These are phyloP conservation scores for Cephalotrichum gorgonifer DNA, from an alignment of 2,329 filamentous ascomycete species.

Conservation along the genomic window DNA sequence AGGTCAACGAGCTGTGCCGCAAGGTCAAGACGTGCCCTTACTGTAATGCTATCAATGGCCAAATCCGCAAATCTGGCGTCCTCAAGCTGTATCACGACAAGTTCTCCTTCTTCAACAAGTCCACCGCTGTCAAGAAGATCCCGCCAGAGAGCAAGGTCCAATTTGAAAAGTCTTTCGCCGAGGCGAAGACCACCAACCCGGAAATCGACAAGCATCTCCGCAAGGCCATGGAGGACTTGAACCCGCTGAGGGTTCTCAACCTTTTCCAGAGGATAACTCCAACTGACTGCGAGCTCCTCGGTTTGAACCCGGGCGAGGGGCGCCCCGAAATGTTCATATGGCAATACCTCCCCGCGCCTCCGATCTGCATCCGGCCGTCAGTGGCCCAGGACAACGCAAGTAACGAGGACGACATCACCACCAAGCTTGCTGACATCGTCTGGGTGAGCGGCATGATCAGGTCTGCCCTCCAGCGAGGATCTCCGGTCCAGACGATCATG, in stretches of 20 bases:
- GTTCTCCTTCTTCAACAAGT: conserved; percentile 79
- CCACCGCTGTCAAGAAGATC: conserved; percentile 75
- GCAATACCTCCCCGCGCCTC: conserved; percentile 90
- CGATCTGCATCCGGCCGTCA: conserved; percentile 86
- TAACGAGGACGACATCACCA: conserved; percentile 93
- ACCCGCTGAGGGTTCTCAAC: conserved; percentile 78
- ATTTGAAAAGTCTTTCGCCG: conserved; percentile 77
- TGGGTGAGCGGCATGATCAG: conserved; percentile 83
- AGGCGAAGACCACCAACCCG: conserved; percentile 64
- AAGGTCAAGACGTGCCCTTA: conserved; percentile 76
- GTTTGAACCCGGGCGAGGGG: conserved; percentile 76
- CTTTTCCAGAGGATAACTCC: conserved; percentile 82
- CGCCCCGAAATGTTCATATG: conserved; percentile 95
- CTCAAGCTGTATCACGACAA: conserved; percentile 93
- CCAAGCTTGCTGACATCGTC: conserved; percentile 93
- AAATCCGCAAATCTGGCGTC: conserved; percentile 85
- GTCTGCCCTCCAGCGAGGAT: conserved; percentile 71
- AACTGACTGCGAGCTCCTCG: conserved; percentile 81
- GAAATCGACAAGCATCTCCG: conserved; percentile 86
- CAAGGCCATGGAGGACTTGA: conserved; percentile 90
- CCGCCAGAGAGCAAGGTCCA: conserved; percentile 70
- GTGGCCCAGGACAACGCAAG: conserved; percentile 88
- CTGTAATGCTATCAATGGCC: conserved; percentile 76
- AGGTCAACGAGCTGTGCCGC: conserved; percentile 78
- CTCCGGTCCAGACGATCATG: conserved; percentile 81